These are phyloP conservation scores for Rhododendron kiyosumense DNA, from an alignment of 148 eudicot genomes.

Conservation along the genomic window DNA sequence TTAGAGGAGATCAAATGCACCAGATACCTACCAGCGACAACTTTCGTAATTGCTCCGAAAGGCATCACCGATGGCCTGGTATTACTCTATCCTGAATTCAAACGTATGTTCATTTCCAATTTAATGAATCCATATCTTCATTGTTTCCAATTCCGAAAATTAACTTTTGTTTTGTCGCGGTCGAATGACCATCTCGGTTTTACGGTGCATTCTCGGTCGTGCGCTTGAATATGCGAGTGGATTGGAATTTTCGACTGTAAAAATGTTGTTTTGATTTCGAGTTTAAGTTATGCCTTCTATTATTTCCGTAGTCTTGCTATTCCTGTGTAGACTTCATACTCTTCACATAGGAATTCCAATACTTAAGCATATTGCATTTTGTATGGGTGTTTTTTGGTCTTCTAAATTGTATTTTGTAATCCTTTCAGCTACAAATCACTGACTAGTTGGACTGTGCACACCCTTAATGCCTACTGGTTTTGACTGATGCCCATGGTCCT, in stretches of 20 bases:
- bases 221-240: background rate
- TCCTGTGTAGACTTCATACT: background rate
- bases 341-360: background rate
- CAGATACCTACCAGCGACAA: background rate
- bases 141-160: no score
- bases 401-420: background rate
- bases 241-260: background rate
- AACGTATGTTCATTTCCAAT: background rate
- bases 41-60: background rate
- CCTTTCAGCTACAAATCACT: slow-evolving; percentile 1
- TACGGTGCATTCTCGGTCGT: no score
- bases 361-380: background rate
- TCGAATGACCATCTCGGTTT: no score
- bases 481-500: background rate
- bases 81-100: background rate
- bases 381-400: background rate
- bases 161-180: no score
- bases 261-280: background rate
- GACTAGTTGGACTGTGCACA: background rate
- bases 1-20: no score
- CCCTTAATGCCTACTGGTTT: background rate
- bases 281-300: background rate
- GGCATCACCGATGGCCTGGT: background rate
- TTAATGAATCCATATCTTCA: background rate
- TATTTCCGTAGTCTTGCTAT: background rate